phyloP scores from a whole-genome alignment of 2,329 filamentous ascomycete species.

The Neurospora sp. region DNA sequence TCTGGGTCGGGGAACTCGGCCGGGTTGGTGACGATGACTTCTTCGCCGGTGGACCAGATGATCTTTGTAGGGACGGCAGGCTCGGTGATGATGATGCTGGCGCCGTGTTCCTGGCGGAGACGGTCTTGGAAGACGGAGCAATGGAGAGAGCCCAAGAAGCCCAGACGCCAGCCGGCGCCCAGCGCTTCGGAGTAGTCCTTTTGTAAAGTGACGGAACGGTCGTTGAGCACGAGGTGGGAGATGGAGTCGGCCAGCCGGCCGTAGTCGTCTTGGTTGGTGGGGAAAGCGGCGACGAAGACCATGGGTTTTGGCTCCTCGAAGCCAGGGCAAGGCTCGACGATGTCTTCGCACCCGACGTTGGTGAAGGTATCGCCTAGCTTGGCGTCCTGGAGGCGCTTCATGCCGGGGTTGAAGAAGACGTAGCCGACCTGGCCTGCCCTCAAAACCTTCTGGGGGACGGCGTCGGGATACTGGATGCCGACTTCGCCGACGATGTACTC shows the following conservation, averaged over 20 bases:
- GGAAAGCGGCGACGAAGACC: constrained; percentile 97
- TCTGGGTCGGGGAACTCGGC: constrained; percentile 72
- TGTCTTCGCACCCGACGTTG: constrained; percentile 61
- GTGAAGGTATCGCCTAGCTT: constrained; percentile 96
- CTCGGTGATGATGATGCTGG: constrained; percentile 92
- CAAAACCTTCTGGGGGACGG: constrained; percentile 68
- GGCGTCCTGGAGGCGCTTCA: constrained; percentile 93
- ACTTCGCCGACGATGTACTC: constrained; percentile 95
- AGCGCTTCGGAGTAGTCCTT: constrained; percentile 93
- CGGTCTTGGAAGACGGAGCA: constrained; percentile 99
- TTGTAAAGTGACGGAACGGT: constrained; percentile 84
- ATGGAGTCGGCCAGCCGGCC: constrained; percentile 86
- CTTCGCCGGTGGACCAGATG: constrained; percentile 61
- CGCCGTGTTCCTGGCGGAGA: constrained; percentile 84
- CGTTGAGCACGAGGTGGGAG: constrained; percentile 84
- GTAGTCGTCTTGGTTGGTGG: constrained; percentile 83
- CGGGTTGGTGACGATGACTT: constrained; percentile 74
- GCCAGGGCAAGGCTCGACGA: constrained; percentile 73
- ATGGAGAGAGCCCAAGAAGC: constrained; percentile 92
- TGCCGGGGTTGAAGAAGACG: constrained; percentile 93
- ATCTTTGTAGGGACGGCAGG: constrained; percentile 90
- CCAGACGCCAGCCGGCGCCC: constrained; percentile 86
- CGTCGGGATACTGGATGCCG: constrained; percentile 87
- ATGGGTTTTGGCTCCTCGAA: constrained; percentile 98
- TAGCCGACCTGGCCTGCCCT: constrained; percentile 94